These are phyloP conservation scores for Neoboletus subvelutipes DNA, from an alignment of 768 basidiomycete genomes.

Conservation along the genomic window DNA sequence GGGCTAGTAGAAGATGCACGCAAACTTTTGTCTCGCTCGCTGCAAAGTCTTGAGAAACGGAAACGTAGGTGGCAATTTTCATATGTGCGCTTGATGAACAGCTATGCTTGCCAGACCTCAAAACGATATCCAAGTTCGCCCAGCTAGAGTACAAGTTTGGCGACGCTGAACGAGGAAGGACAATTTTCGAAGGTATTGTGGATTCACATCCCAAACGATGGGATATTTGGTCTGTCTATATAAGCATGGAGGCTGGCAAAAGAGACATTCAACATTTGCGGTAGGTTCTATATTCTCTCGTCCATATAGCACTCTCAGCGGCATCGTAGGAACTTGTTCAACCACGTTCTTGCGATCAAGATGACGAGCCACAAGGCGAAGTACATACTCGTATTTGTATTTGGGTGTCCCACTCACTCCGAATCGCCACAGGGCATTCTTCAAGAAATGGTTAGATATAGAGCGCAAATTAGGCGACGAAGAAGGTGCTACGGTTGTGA, in stretches of 20 bases:
- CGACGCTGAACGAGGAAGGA: conserved; percentile 92
- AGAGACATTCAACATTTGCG: conserved; percentile 76
- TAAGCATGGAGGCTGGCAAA: conserved; percentile 91
- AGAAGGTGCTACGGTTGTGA: conserved; percentile 75
- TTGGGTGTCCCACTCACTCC: conserved; percentile 5
- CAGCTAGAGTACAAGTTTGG: conserved; percentile 93
- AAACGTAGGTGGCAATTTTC: conserved; percentile 66
- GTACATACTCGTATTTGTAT: conserved; percentile 47
- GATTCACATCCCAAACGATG: conserved; percentile 94
- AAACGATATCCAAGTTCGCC: conserved; percentile 94
- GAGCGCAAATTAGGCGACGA: conserved; percentile 88
- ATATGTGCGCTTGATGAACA: conserved; percentile 1
- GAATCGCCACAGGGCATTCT: conserved; percentile 64
- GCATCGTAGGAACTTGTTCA: conserved; percentile 73
- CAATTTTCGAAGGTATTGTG: conserved; percentile 93
- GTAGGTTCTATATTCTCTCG: conserved; percentile 37
- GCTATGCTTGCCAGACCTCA: conserved; percentile 63
- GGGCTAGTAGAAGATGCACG: conserved; percentile 79
- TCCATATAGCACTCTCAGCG: not conserved
- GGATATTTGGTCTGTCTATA: conserved; percentile 95
- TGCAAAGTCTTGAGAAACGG: conserved; percentile 89
- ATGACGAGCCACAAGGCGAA: conserved; percentile 96
- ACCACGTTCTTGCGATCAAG: conserved; percentile 77
- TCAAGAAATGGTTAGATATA: conserved; percentile 96
- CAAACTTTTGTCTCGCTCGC: conserved; percentile 78